Base-by-base conservation (phyloP, 306 rosid species). In the Cicer chorassanicum region DNA sequence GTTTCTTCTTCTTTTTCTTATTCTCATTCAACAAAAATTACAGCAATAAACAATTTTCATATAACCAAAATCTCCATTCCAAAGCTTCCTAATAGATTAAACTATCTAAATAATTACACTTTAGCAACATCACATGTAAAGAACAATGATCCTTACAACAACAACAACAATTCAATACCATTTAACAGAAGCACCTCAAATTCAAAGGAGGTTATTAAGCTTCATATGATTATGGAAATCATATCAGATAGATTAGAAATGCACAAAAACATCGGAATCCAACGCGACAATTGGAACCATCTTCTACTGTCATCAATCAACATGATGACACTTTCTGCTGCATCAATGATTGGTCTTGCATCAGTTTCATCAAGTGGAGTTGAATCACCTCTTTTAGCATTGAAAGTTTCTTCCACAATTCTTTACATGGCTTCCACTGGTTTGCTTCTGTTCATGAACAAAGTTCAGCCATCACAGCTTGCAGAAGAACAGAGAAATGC, bases 391-490 rank as follows among this genome's bases (percentile, higher is more conserved):
- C 34, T 84, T 50, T 4, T 78, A 62, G 91, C 97, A 9, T 83
- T 89, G 61, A 89, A 89, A 79, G 79, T 91, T 39, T 88, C 92
- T 14, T 89, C 96, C 8, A 83, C 84, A 21, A 38, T 88, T 51
- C 92, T 93, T 7, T 93, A 85, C 69, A 72, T 80, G 62, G 85
- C 91, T 9, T 90, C 93, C 21, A 85, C 92, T 3, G 92, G 83
- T 11, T 69, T 93, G 12, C 76, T 83, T 69, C 51, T 77, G 81
- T 76, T 87, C 75, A 88, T 88, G 89, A 93, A 86, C 91, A 91
- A 82, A 70, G 82, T 91, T 67, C 98, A 91, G 59, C 93, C 98
- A 11, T 91, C 98, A 9, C 98, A 93, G 75, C 89, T 93, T 5
- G 91, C 86, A 1, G 97, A 93, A 66, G 96, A 89, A 43, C 93